Evolutionary conservation across 1,284 basidiomycete genomes (phyloP), one percentile per base, ranked within the genome.

Genomic region (Puccinia polysora): DNA sequence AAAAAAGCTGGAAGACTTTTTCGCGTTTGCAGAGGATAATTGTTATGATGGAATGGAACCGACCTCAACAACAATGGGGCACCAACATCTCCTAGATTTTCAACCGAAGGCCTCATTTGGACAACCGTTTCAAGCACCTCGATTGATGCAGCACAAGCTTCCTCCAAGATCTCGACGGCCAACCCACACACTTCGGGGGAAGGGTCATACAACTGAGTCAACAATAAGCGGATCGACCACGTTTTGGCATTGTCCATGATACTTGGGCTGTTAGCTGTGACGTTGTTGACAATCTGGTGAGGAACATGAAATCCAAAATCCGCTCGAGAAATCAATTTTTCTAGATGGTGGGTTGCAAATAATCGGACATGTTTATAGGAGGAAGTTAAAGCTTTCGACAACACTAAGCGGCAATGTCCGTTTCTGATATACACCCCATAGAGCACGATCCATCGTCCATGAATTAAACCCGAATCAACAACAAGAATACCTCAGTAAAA

Each of bases 201-300:
- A 1, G 91, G 89, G 78, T 99, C 96, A 80, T 97, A 97, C 20
- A 98, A 83, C 80, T 99, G 96, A 0, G 93, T 97, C 28, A 98
- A 83, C 28, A 98, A 86, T 3, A 98, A 84, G 12, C 65, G 65
- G 55, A 79, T 76, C 23, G 76, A 74, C 79, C 79, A 80, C 15
- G 34, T 56, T 30, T 68, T 68, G 43, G 65, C 36, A 45, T 49
- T 43, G n/a, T 62, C 40, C 0, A 50, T 52, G 2, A 28, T 20
- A 10, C 32, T 62, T 36, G 55, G 28, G 34, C 28, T 59, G 23
- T 34, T 59, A 2, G 52, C 34, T 14, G 49, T 36, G 8, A n/a
- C 49, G 28, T 32, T 12, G 20, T 43, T 52, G 74, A 74, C 38
- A 73, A 52, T 18, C 73, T 68, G 45, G 75, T 75, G 6, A 79